Base-by-base conservation (phyloP, 1,284 basidiomycete species). In the Ceratobasidium sp. region DNA sequence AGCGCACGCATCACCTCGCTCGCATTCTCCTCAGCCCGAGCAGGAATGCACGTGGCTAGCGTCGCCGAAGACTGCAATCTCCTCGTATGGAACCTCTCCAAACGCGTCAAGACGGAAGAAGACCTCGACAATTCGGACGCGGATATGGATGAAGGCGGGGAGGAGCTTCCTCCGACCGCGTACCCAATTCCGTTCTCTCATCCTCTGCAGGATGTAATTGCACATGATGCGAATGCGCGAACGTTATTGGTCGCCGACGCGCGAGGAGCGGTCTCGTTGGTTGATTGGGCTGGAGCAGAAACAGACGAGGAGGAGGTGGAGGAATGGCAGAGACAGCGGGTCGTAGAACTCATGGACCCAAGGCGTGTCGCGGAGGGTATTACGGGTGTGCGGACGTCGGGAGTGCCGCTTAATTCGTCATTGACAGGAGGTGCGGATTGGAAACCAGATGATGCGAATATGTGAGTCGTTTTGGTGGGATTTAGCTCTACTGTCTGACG, bases 51-150 rank as follows among this genome's bases (percentile, higher is more conserved):
- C 64, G 92, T 91, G 11, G 92, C 91, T 6, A 90, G 92, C 26
- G 91, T 91, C 61, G 91, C 91, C 76, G 91, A 92, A 76, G 91
- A 93, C 81, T 91, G 88, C 78, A 90, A 89, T 84, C 84, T 93
- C 58, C 90, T 93, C 87, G 87, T 94, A 16, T 94, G 92, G 92
- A 91, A 94, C 79, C 85, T 94, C 21, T 83, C 66, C 7, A 69
- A 87, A 77, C 90, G 91, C 1, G 78, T 82, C 28, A 72, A 69
- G 32, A 59, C 59, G n/a, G 64, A 73, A 26, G 72, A 73, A 14
- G 62, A 57, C n/a, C 30, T 67, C 21, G 59, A 73, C 41, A 57
- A 61, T 9, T 44, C 66, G 30, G 74, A 59, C n/a, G 63, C 38
- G 16, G 57, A 57, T 32, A 58, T 63, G 54, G 50, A 14, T 35